Base-by-base conservation (phyloP, 2,329 filamentous ascomycete species). In the Penicillium sp. region DNA sequence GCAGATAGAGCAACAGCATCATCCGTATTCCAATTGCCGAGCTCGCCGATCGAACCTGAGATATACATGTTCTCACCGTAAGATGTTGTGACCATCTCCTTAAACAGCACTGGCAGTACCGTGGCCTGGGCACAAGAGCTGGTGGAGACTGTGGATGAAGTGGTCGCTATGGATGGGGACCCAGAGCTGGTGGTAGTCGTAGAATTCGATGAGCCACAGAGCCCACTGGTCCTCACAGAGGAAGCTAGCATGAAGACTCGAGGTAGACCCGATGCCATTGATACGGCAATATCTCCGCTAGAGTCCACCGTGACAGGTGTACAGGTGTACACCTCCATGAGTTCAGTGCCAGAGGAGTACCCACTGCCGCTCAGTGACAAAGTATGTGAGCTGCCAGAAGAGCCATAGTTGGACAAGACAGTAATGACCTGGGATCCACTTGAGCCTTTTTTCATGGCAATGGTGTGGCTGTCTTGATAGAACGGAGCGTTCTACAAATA, bases 1-100 rank as follows among this genome's bases (percentile, higher is more conserved):
- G 84, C 78, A 32, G 71, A 76, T 15, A 89, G 68, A 0, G 77
- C 57, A 1, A 84, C 53, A 0, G 77, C 83, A 26, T 62, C 69
- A 36, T 43, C 57, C 0, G 76, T 69, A 44, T 80, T 68, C 84
- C 84, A 88, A 50, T 58, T 71, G 7, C 84, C 85, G 10, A 89
- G 75, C 16, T 74, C 67, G 0, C 70, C 55, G 34, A 75, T 72
- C 42, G 74, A 79, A 8, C 85, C 85, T 0, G 77, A 71, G 7
- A 89, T 63, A 59, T 81, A 82, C 56, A 89, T 74, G 9, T 74
- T 81, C 61, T 88, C 74, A 3, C 84, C 84, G 36, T 63, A 80
- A 1, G 53, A 53, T 0, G 84, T 87, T 1, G 68, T 71, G 8
- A 74, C 79, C 0, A 72, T 57, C 43, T 76, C 76, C 28, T 79